These are phyloP conservation scores for Pythium vanterpoolii DNA, from an alignment of 352 stramenopile species.

Conservation along the genomic window DNA sequence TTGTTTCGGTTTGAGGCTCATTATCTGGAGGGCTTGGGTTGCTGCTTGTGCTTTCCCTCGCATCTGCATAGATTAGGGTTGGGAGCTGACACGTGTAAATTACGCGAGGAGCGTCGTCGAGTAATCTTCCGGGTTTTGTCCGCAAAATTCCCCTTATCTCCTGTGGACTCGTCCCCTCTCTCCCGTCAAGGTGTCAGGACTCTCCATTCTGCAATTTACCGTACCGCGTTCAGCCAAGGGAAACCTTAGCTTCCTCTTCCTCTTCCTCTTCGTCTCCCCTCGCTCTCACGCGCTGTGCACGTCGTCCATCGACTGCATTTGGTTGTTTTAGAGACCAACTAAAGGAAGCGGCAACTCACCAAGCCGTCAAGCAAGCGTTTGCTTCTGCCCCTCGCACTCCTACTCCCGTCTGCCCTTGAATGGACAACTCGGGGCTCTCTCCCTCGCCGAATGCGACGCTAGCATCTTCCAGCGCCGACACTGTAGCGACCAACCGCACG, in stretches of 20 bases:
- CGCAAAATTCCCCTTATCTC: not conserved
- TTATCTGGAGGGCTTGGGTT: slow-evolving; percentile 9
- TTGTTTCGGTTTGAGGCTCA: too few species aligned
- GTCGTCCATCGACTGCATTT: too few species aligned
- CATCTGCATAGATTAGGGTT: slow-evolving; percentile 14
- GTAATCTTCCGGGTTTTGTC: not conserved
- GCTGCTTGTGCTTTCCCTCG: slow-evolving; percentile 1
- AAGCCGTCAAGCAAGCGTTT: too few species aligned
- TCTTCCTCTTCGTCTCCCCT: not conserved
- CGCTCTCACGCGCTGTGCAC: not conserved
- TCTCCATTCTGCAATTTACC: slow-evolving; percentile 12
- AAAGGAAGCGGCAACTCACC: slow-evolving; percentile 26
- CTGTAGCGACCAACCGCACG: slow-evolving; percentile 23
- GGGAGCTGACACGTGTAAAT: slow-evolving; percentile 1
- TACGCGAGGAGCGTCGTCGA: not conserved
- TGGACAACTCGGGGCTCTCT: slow-evolving; percentile 24
- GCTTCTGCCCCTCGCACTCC: not conserved
- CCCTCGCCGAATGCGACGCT: slow-evolving; percentile 21
- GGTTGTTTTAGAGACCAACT: too few species aligned
- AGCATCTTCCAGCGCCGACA: slow-evolving; percentile 19
- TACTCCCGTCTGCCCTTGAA: slow-evolving; percentile 20
- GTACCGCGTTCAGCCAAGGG: not conserved
- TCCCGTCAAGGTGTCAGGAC: not conserved
- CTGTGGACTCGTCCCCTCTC: not conserved
- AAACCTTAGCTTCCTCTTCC: not conserved